Percentiles rank a stretch among this genome's conserved stretches.
phyloP scores from a whole-genome alignment of 2,329 filamentous ascomycete genomes.

The Aspergillus aculeatinus region DNA sequence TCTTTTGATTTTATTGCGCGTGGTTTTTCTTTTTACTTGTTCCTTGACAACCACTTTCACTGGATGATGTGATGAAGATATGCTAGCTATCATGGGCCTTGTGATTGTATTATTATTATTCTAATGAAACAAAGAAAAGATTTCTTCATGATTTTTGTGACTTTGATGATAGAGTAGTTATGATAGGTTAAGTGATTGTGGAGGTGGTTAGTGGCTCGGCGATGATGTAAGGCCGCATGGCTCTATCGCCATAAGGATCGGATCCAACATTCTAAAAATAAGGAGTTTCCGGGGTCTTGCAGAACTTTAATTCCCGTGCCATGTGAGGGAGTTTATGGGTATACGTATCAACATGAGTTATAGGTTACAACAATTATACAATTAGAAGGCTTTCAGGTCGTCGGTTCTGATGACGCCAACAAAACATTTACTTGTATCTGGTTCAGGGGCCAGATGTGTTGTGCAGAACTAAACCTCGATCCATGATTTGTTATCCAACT shows the following conservation, averaged over 20 bases:
- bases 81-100: background rate
- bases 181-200: no score
- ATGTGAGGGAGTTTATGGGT: background rate
- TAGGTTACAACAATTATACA: no score
- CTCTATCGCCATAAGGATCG: background rate
- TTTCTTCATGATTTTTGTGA: background rate
- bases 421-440: no score
- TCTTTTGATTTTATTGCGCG: background rate
- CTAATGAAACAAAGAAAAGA: background rate
- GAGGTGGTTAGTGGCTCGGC: background rate
- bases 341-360: no score
- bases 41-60: background rate
- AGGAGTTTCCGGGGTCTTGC: no score
- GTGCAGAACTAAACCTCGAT: background rate
- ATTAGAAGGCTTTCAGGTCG: no score
- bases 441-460: background rate
- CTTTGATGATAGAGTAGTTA: no score
- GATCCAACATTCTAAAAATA: no score
- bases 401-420: no score
- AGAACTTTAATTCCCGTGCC: background rate
- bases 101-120: background rate
- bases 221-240: background rate
- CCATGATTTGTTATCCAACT: background rate
- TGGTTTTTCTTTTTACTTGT: slow-evolving; percentile 4
- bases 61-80: background rate